Base-by-base conservation (phyloP, 202 grass and related monocot genomes). In the Carex sylvatica region DNA sequence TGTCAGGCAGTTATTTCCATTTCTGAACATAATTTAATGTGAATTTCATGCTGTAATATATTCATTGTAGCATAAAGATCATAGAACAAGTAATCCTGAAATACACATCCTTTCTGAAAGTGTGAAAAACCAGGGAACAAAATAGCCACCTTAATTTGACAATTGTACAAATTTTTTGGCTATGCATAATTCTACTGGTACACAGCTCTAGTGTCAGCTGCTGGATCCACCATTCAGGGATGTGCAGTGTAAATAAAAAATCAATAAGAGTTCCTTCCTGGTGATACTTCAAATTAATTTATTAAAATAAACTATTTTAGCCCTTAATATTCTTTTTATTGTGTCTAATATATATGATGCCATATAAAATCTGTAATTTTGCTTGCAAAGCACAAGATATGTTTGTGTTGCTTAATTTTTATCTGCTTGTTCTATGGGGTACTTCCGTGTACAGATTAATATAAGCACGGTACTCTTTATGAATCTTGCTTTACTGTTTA, bases 401-500 rank as follows among this genome's bases (percentile, higher is more conserved):
- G 23, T 76, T 14, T n/a, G 31, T 58, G 51, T 58, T 76, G 28
- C 52, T 76, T 76, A 56, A 15, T 56, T 22, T 22, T 76, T 76
- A 58, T 76, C 24, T 35, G 26, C 5, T 56, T 35, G 4, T 38
- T 84, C 9, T 47, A 81, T 71, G 13, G 40, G 20, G 49, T 9
- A 28, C 38, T 20, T 63, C 12, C 28, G 26, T 82, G 58, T 38
- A 80, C 31, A 46, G n/a, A 65, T 65, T 31, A 46, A 47, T 40
- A 80, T 28, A 16, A n/a, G 62, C 64, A 68, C 40, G 16, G 38
- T 47, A 80, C 38, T 46, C 4, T 40, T 65, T 42, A 14, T 51
- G 62, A 66, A 82, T 33, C 9, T 28, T 82, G 44, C 42, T 82
- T 54, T 66, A 52, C 15, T 31, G 11, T 67, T 82, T 19, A 82